Conservation (phyloP, 306 rosid genomes). For the Nissolia schottii region DNA sequence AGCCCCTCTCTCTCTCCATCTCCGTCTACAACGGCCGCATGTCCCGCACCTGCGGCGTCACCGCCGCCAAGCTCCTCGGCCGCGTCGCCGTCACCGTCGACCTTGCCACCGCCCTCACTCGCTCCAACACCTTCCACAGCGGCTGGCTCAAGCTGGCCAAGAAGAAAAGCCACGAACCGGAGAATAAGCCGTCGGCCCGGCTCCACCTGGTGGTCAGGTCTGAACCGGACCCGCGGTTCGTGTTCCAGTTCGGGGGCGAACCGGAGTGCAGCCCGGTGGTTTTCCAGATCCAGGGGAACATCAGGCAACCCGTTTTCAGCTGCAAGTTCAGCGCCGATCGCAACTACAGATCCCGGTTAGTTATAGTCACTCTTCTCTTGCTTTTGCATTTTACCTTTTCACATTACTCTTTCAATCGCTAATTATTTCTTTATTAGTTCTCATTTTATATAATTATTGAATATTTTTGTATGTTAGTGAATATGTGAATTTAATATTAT, state of each 20-base stretch:
- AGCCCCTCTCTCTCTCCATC: constrained; percentile 40
- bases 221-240: constrained; percentile 80
- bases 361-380: background rate
- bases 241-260: constrained; percentile 82
- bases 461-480: no score
- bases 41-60: constrained; percentile 60
- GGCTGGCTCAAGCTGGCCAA: constrained; percentile 70
- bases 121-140: constrained; percentile 43
- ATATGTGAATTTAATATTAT: no score
- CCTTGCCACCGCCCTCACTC: constrained; percentile 26
- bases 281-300: constrained; percentile 84
- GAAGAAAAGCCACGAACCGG: background rate
- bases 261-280: constrained; percentile 92
- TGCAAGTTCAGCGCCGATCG: constrained; percentile 86
- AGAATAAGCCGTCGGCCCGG: constrained; percentile 33
- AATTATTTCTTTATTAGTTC: no score
- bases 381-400: background rate
- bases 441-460: no score
- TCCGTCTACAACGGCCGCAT: constrained; percentile 70
- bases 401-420: no score
- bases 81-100: constrained; percentile 42
- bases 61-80: constrained; percentile 58
- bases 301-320: constrained; percentile 80
- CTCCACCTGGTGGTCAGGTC: constrained; percentile 59
- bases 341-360: constrained; percentile 66